Conservation (phyloP, 495 filamentous ascomycete genomes). For the Neurospora sp. region DNA sequence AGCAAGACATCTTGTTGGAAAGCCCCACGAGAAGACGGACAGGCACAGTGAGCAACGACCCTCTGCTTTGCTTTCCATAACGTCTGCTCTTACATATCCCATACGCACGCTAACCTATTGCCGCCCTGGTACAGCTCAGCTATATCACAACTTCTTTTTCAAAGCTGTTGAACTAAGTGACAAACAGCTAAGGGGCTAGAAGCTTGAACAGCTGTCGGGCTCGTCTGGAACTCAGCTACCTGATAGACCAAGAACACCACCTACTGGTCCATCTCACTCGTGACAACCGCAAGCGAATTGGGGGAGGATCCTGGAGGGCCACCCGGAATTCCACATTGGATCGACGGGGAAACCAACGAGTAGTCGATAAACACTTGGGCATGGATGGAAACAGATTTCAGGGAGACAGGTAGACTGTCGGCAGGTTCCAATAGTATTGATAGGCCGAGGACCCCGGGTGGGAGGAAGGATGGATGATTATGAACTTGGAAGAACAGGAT, state of each 20-base stretch:
- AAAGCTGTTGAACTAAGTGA: background rate
- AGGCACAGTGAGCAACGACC: background rate
- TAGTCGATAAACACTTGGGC: background rate
- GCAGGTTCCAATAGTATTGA: background rate
- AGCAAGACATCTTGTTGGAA: too few species aligned
- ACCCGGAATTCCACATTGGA: background rate
- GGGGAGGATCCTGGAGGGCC: background rate
- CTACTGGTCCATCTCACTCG: background rate
- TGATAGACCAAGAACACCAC: background rate
- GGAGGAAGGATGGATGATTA: background rate
- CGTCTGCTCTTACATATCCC: background rate
- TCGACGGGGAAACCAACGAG: background rate
- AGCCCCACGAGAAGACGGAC: too few species aligned
- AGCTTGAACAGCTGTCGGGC: background rate
- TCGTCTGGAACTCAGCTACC: background rate
- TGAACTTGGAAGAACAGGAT: background rate
- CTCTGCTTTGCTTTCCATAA: background rate
- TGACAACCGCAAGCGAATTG: background rate
- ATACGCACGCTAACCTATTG: background rate
- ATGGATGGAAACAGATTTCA: background rate
- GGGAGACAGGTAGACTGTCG: too few species aligned
- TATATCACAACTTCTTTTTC: background rate
- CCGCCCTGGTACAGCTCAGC: background rate
- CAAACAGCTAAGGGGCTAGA: background rate
- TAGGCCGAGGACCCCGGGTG: background rate